Evolutionary conservation across 2,329 filamentous ascomycete genomes (phyloP).

Genomic region (Fusarium buharicum): DNA sequence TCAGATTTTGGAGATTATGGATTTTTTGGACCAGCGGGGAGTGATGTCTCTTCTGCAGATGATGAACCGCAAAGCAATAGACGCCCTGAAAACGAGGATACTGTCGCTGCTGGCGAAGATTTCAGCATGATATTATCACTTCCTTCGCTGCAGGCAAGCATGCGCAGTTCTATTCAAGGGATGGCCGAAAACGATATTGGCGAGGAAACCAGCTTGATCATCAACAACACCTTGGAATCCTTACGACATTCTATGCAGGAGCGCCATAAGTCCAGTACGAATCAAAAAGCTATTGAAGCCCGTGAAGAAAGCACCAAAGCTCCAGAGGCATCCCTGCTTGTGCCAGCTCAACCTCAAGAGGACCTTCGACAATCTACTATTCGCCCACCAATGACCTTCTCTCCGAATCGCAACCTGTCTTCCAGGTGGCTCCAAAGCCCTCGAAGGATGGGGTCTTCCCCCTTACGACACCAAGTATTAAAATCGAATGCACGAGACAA

Average conservation of each 20-base stretch:
- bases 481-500: conserved; percentile 44
- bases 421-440: conserved; percentile 52
- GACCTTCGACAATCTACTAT: conserved; percentile 32
- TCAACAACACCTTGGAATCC: conserved; percentile 65
- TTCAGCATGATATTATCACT: conserved; percentile 70
- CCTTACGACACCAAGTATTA: conserved; percentile 51
- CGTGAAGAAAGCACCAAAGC: conserved; percentile 16
- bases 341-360: conserved; percentile 10
- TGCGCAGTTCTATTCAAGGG: conserved; percentile 49
- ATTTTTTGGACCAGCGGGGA: conserved; percentile 46
- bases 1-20: conserved; percentile 45
- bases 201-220: conserved; percentile 66
- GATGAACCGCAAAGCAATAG: conserved; percentile 45
- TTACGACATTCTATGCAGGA: conserved; percentile 53
- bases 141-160: conserved; percentile 59
- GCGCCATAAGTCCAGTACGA: conserved; percentile 22
- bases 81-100: conserved; percentile 51
- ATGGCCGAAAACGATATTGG: conserved; percentile 59
- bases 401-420: conserved; percentile 42
- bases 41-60: conserved; percentile 50
- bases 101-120: conserved; percentile 61
- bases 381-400: conserved; percentile 31
- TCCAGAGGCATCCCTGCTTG: conserved; percentile 11
- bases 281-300: conserved; percentile 16
- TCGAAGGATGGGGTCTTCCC: conserved; percentile 45